Evolutionary conservation across 2,329 filamentous ascomycete genomes (phyloP).

Genomic region (Bisporella sp.): DNA sequence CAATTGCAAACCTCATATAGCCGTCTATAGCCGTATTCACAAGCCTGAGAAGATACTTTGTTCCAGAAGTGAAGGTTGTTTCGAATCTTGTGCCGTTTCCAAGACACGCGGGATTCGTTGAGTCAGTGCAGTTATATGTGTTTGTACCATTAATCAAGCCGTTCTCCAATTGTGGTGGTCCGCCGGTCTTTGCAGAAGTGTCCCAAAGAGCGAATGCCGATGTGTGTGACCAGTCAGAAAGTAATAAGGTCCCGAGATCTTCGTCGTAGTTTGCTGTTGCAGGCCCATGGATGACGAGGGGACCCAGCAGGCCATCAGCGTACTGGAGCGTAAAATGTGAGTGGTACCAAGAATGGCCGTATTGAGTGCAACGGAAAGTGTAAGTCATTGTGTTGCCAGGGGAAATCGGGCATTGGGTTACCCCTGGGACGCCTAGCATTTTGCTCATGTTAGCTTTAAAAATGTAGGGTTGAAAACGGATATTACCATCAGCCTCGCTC

Average conservation of each 20-base stretch:
- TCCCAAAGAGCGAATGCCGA: slow-evolving; percentile 19
- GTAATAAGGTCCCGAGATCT: slow-evolving; percentile 23
- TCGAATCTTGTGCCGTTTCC: slow-evolving; percentile 13
- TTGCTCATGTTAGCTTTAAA: neutral
- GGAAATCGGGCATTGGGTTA: neutral
- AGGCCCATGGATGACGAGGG: slow-evolving; percentile 54
- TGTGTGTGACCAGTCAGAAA: slow-evolving; percentile 23
- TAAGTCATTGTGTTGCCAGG: neutral
- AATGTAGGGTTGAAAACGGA: neutral
- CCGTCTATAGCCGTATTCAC: slow-evolving; percentile 36
- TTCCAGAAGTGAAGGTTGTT: slow-evolving; percentile 30
- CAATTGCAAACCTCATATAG: slow-evolving; percentile 38
- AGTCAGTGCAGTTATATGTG: slow-evolving; percentile 4
- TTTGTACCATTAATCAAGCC: slow-evolving; percentile 19
- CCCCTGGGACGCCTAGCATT: neutral
- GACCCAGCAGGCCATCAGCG: slow-evolving; percentile 37
- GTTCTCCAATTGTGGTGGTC: slow-evolving; percentile 18
- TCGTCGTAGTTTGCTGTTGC: slow-evolving; percentile 49
- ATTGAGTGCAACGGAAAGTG: neutral
- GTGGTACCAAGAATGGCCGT: neutral
- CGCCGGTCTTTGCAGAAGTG: neutral
- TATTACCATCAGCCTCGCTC: neutral
- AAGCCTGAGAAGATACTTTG: slow-evolving; percentile 37
- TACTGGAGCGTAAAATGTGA: neutral
- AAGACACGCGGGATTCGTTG: slow-evolving; percentile 5